A percentile compares a stretch with the other conserved stretches of the same genome.
Evolutionary conservation across 2,329 filamentous ascomycete genomes (phyloP).

Genomic region (Trichoderma afroharzianum): DNA sequence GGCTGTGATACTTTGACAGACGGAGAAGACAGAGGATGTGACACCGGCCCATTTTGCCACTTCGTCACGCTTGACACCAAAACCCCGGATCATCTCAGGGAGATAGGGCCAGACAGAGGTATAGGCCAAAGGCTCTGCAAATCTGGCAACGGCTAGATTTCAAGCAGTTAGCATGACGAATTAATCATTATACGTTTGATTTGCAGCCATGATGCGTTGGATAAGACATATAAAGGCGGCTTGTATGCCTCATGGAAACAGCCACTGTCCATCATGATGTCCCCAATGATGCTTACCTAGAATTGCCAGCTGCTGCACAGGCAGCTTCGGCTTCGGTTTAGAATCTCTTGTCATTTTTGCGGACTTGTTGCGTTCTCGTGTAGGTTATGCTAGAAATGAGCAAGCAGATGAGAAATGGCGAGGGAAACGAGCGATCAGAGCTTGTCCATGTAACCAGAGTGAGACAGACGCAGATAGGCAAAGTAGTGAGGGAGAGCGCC

Average conservation of each 20-base stretch:
- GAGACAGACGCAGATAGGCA: not conserved
- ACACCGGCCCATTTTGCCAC: constrained; percentile 80
- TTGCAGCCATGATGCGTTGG: not conserved
- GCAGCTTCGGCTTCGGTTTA: constrained; percentile 53
- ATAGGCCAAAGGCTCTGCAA: constrained; percentile 70
- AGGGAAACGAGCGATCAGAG: not conserved
- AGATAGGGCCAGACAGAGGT: constrained; percentile 69
- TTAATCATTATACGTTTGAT: not conserved
- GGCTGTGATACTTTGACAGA: constrained; percentile 68
- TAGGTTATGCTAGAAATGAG: not conserved
- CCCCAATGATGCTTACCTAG: constrained; percentile 56
- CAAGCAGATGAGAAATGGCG: not conserved
- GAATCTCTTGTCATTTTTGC: constrained; percentile 10
- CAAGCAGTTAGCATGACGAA: constrained; percentile 11
- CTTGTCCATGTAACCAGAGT: not conserved
- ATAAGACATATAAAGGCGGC: not conserved
- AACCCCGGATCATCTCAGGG: constrained; percentile 80
- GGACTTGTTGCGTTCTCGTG: not conserved
- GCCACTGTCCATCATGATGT: not conserved
- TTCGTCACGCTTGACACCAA: constrained; percentile 66
- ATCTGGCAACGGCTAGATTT: constrained; percentile 65
- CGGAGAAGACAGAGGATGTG: constrained; percentile 67
- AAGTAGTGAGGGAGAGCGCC: not conserved
- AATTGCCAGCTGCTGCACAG: constrained; percentile 72
- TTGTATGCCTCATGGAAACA: not conserved